Evolutionary conservation across 2,329 filamentous ascomycete species (phyloP), one percentile per base, ranked within the genome.

Genomic region (Colletotrichum eremochloae): DNA sequence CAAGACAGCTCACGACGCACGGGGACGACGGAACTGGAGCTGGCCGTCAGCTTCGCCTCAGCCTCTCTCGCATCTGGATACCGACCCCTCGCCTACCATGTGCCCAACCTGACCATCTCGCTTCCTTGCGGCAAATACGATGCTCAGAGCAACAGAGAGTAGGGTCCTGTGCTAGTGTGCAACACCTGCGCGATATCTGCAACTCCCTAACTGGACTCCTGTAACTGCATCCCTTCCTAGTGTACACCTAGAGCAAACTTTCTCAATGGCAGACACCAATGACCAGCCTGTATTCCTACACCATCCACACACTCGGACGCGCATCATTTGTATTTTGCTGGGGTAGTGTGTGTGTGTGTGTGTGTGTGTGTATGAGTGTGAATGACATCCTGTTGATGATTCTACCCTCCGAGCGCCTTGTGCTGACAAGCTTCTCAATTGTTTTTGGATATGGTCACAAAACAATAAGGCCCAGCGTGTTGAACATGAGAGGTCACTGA

Each of bases 371-470:
- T 50, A 55, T 70, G 48, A 61, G 56, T 69, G 53, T 36, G 31
- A 36, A 55, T 69, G 70, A 65, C 61, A 40, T 65, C 61, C 63
- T 69, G 55, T 24, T 55, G 9, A 33, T 53, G 24, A 64, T 53
- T n/a, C n/a, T 55, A 24, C 61, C 29, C 55, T 24, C 36, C 46
- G 61, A 65, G 66, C 58, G 58, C 63, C 40, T 40, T 55, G 18
- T 62, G 33, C 42, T 36, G 20, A 50, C 60, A 61, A 55, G 33
- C 66, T 65, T 71, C 44, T 18, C 40, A n/a, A 42, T 44, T 24
- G 24, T 24, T 36, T 60, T 61, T 67, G 48, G 55, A 60, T 44
- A 50, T 61, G 52, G 40, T 50, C 38, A 60, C 53, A 36, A 61
- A 55, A 50, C n/a, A 36, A 60, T 38, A 42, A 65, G 46, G 38